Conservation (phyloP, 441 rosid species). For the Erysimum pusillum region DNA sequence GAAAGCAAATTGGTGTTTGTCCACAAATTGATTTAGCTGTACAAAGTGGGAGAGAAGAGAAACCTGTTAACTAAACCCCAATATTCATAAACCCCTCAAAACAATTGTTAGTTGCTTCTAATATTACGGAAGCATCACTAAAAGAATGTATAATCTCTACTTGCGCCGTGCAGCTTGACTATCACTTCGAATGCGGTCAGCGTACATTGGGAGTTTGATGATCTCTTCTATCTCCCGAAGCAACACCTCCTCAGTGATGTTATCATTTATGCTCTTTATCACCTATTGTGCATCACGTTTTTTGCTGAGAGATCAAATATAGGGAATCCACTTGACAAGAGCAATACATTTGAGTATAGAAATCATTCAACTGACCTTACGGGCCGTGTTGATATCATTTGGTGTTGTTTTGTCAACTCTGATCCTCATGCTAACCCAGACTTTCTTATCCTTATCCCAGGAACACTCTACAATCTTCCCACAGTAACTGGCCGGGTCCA, state of each 20-base stretch:
- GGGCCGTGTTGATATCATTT: slow-evolving; percentile 87
- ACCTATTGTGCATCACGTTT: slow-evolving; percentile 58
- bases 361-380: slow-evolving; percentile 60
- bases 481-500: slow-evolving; percentile 62
- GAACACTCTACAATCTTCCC: slow-evolving; percentile 95
- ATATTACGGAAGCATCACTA: neutral
- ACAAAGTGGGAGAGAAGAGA: neutral
- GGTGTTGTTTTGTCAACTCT: slow-evolving; percentile 87
- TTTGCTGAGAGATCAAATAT: neutral
- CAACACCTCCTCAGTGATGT: slow-evolving; percentile 88
- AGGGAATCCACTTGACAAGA: neutral
- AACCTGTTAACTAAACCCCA: neutral
- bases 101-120: neutral
- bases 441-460: slow-evolving; percentile 68
- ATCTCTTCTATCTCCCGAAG: slow-evolving; percentile 85
- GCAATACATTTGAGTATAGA: neutral
- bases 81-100: neutral
- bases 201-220: slow-evolving; percentile 92
- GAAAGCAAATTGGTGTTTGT: neutral
- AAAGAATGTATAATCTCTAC: neutral
- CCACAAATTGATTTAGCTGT: slow-evolving; percentile 7
- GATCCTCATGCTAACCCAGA: slow-evolving; percentile 84
- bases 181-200: slow-evolving; percentile 81
- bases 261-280: slow-evolving; percentile 87
- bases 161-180: slow-evolving; percentile 47